These are phyloP conservation scores for Trametes pubescens DNA, from an alignment of 1,284 basidiomycete species.

Conservation along the genomic window DNA sequence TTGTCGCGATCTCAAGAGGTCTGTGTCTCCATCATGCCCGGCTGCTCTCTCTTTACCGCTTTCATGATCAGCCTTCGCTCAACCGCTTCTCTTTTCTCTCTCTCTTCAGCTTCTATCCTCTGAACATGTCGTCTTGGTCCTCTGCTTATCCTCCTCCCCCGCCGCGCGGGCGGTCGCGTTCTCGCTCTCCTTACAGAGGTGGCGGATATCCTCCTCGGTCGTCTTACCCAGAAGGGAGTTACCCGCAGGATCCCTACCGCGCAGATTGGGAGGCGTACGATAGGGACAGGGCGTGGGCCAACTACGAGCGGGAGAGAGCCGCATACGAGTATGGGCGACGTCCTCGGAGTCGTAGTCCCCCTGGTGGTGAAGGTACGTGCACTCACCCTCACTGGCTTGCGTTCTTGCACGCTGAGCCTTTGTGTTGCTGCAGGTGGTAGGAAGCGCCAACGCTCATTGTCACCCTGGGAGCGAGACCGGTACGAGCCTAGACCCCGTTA, in stretches of 20 bases:
- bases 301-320: constrained; percentile 72
- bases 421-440: constrained; percentile 56
- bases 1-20: constrained; percentile 76
- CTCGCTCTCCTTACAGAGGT: constrained; percentile 73
- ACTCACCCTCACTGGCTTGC: background rate
- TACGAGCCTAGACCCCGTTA: constrained; percentile 85
- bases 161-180: constrained; percentile 76
- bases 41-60: constrained; percentile 65
- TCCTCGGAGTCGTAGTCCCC: constrained; percentile 74
- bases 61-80: constrained; percentile 65
- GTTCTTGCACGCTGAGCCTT: constrained; percentile 15
- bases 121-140: constrained; percentile 69
- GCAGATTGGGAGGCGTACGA: constrained; percentile 74
- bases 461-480: constrained; percentile 84
- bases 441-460: constrained; percentile 85
- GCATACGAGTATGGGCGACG: constrained; percentile 67
- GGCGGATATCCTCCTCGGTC: constrained; percentile 57
- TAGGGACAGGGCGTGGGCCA: constrained; percentile 71
- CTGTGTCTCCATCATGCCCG: constrained; percentile 89
- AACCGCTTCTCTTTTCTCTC: constrained; percentile 68
- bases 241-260: constrained; percentile 64
- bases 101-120: constrained; percentile 66
- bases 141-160: constrained; percentile 67
- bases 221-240: constrained; percentile 62
- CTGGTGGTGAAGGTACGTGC: constrained; percentile 69